Percentiles rank a stretch among this genome's conserved stretches.
Evolutionary conservation across 305 asterid species (phyloP).

Genomic region (Solanum hybrid): DNA sequence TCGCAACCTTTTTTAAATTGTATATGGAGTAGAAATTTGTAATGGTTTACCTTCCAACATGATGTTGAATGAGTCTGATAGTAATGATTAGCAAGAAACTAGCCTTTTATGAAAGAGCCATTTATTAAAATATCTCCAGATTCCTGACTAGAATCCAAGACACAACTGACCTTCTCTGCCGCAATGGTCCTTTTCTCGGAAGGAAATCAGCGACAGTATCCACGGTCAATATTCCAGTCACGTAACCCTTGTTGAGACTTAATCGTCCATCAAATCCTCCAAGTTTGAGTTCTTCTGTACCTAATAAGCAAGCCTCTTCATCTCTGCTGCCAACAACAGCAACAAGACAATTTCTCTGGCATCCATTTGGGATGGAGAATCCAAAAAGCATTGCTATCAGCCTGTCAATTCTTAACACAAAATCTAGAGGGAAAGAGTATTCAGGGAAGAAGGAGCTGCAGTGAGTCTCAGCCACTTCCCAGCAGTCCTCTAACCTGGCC

Average conservation of each 20-base stretch:
- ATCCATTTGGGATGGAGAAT: conserved; percentile 75
- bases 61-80: neutral
- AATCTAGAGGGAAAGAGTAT: conserved; percentile 74
- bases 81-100: neutral
- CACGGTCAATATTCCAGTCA: conserved; percentile 78
- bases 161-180: conserved; percentile 60
- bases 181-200: conserved; percentile 73
- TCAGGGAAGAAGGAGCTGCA: conserved; percentile 89
- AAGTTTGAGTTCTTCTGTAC: conserved; percentile 51
- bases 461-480: conserved; percentile 98
- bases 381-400: conserved; percentile 81
- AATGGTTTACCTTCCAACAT: neutral
- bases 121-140: neutral
- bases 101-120: neutral
- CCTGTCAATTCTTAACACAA: conserved; percentile 70
- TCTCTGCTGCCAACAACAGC: conserved; percentile 53
- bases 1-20: neutral
- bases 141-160: neutral
- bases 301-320: conserved; percentile 30
- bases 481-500: conserved; percentile 87
- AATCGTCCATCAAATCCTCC: conserved; percentile 60
- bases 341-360: conserved; percentile 75
- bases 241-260: conserved; percentile 57
- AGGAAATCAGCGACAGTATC: conserved; percentile 93
- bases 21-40: neutral